These are phyloP conservation scores for Claviceps maximensis DNA, from an alignment of 2,329 filamentous ascomycete genomes.

Conservation along the genomic window DNA sequence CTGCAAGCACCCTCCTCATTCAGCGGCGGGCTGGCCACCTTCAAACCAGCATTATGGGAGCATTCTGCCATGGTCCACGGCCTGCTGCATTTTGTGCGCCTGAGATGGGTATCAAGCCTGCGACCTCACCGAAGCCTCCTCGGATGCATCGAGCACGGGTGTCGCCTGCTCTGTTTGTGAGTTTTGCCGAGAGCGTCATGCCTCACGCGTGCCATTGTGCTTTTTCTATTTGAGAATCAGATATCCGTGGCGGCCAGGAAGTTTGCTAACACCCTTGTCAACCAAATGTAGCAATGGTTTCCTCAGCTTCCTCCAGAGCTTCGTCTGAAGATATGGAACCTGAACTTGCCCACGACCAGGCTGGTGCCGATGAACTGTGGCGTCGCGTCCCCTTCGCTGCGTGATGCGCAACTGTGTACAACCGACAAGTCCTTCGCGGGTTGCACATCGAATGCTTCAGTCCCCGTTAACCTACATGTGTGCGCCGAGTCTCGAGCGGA, in stretches of 20 bases:
- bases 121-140: not conserved
- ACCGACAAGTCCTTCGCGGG: conserved; percentile 15
- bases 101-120: not conserved
- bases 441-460: conserved; percentile 27
- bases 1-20: not conserved
- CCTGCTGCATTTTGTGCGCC: conserved; percentile 2
- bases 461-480: conserved; percentile 31
- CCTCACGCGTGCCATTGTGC: not conserved
- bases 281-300: conserved; percentile 25
- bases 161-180: conserved; percentile 5
- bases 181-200: not conserved
- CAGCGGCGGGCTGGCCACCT: not conserved
- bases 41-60: conserved; percentile 3
- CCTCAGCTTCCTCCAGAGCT: conserved; percentile 31
- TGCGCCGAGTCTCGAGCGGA: conserved; percentile 33
- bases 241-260: not conserved
- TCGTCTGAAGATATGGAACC: conserved; percentile 33
- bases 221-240: no score
- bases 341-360: conserved; percentile 28
- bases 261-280: not conserved
- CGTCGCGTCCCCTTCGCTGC: conserved; percentile 15
- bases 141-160: not conserved
- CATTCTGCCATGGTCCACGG: conserved; percentile 3
- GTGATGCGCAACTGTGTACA: conserved; percentile 3
- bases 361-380: conserved; percentile 31